Base-by-base conservation (phyloP, 257 asterid genomes). In the Parsonsia alboflavescens region DNA sequence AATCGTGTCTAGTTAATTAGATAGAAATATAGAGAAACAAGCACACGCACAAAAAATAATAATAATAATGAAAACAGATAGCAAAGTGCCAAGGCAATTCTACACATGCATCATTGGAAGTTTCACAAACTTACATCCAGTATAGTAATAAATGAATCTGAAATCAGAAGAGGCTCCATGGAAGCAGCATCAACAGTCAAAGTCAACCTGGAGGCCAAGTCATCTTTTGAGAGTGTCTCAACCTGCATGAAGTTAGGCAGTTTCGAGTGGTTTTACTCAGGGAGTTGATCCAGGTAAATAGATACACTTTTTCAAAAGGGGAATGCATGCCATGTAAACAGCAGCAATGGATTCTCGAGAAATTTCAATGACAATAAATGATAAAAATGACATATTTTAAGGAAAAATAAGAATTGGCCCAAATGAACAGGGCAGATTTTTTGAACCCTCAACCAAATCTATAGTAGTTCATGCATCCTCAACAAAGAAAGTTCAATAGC, bases 151-250 rank as follows among this genome's bases (percentile, higher is more conserved):
- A 68, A 83, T 69, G 99, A 83, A 86, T 95, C 99, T 68, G 96
- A 81, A 84, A 95, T 92, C 82, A 84, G 80, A 85, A 92, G 92
- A 70, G 88, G 88, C 72, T 89, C 97, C 80, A 95, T 93, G 45
- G 96, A 85, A 76, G 96, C 93, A 74, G 88, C 83, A 82, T 89
- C 92, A 73, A 81, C 91, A 1, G 93, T 92, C 84, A 95, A 83
- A 73, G 96, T 92, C 85, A 95, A 81, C 76, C 99, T 88, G 76
- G 99, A 89, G 21, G 96, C 97, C 86, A 95, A 82, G 85, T 95
- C 97, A 66, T 95, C 99, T 84, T 82, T 90, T 10, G 93, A 84
- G 68, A 95, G 93, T 41, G 89, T 85, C 80, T 95, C 99, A 67
- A 92, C 96, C 99, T 95, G 91, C 85, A 80, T 48, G 33, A 19